Base-by-base conservation (phyloP, 352 stramenopile genomes). In the Globisporangium yorkense region DNA sequence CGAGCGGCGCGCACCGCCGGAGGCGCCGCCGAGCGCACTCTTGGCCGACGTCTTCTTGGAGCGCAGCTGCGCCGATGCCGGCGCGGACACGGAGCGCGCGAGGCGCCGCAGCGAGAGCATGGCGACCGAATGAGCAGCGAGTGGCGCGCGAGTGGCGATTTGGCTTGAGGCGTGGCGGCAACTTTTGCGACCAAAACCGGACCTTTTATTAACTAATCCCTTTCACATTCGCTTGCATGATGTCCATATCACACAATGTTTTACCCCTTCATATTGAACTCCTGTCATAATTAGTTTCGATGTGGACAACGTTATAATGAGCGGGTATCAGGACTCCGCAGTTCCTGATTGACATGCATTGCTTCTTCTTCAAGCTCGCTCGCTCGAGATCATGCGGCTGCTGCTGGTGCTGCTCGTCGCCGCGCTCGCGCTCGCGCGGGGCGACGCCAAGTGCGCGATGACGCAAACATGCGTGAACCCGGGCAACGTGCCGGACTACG, bases 391-490 rank as follows among this genome's bases (percentile, higher is more conserved):
- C 35, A 40, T 29, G 58, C 20, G 31, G 15, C 27, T 45, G 41
- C 7, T 44, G 15, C 10, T 55, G 27, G 5, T 37, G 45, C 20
- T 50, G n/a, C 5, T 54, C 20, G 29, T 58, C 13, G 2, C 21
- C 1, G 24, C 18, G 13, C 40, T 56, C 9, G 2, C 20, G n/a
- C 13, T 27, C 8, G 33, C 18, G 35, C 33, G 18, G 1, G 40
- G 16, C 3, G 37, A 64, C 15, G 71, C 64, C 56, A 75, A 76
- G 48, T 93, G 83, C 44, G 70, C 79, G 7, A 93, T 93, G 80
- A 91, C 83, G 8, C 80, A 91, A 67, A 86, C 74, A 27, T 93
- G 83, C 59, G 70, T 88, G 31, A 90, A 90, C 52, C 79, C 80
- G 0, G 72, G 71, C 33, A 90, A 93, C 52, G 57, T 76, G 0